These are phyloP conservation scores for Peniophora sp. DNA, from an alignment of 1,284 basidiomycete genomes.

Conservation along the genomic window DNA sequence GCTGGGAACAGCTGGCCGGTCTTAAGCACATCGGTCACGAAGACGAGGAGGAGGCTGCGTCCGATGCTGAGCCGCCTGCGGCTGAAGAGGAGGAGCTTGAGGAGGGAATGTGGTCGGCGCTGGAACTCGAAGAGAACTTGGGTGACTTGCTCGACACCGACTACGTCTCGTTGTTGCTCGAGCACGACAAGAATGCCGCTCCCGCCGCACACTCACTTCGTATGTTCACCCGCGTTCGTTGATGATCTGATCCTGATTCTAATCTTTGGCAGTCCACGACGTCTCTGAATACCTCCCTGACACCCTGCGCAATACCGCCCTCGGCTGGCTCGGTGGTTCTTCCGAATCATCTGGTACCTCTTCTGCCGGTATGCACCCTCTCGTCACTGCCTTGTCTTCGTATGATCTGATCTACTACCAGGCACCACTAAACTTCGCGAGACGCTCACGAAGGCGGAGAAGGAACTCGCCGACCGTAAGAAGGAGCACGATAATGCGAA, in stretches of 20 bases:
- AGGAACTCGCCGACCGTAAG: slow-evolving; percentile 34
- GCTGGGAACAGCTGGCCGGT: slow-evolving; percentile 80
- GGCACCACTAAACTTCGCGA: slow-evolving; percentile 59
- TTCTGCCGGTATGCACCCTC: slow-evolving; percentile 21
- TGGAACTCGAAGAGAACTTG: slow-evolving; percentile 52
- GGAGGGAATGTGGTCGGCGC: slow-evolving; percentile 46
- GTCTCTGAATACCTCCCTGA: slow-evolving; percentile 86
- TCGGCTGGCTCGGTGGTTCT: slow-evolving; percentile 66
- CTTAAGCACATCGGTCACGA: slow-evolving; percentile 63
- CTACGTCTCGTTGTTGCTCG: slow-evolving; percentile 64
- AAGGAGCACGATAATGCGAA: slow-evolving; percentile 43
- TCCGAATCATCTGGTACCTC: slow-evolving; percentile 30
- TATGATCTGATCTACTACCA: slow-evolving; percentile 10
- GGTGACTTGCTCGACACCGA: slow-evolving; percentile 64
- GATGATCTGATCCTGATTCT: not conserved
- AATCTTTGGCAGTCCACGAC: slow-evolving; percentile 81
- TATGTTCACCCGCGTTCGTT: no score
- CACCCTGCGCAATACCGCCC: slow-evolving; percentile 52
- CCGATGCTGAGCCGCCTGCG: slow-evolving; percentile 23
- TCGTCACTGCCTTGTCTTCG: not conserved
- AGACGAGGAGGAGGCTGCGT: slow-evolving; percentile 22
- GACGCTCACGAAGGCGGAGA: slow-evolving; percentile 54
- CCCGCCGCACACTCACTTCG: not conserved
- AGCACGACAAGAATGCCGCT: slow-evolving; percentile 62
- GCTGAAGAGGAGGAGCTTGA: slow-evolving; percentile 33